Evolutionary conservation across 345 rosid species (phyloP).

Genomic region (Moricandia arvensis): DNA sequence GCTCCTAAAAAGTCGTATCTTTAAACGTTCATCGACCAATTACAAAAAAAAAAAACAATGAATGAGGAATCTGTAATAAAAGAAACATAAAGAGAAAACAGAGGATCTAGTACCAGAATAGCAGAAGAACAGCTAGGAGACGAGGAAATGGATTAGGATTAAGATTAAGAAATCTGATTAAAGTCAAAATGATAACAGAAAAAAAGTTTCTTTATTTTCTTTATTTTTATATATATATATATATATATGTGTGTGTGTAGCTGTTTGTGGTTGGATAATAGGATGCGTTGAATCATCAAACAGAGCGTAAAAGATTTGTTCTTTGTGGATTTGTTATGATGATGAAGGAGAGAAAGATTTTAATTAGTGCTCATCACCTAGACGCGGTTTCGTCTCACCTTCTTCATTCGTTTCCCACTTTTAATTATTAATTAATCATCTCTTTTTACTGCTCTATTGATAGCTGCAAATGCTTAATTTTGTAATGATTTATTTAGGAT

Average conservation of each 20-base stretch:
- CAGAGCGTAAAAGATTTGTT: conserved; percentile 13
- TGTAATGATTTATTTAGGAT: conserved; percentile 7
- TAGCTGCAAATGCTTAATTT: not conserved
- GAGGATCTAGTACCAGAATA: conserved; percentile 33
- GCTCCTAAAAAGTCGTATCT: conserved; percentile 26
- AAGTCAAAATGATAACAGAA: conserved; percentile 28
- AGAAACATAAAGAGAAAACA: conserved; percentile 15
- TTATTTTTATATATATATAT: no score
- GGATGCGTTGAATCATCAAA: conserved; percentile 31
- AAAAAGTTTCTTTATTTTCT: conserved; percentile 18
- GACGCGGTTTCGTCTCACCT: conserved; percentile 39
- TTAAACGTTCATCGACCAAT: conserved; percentile 28
- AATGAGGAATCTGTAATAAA: conserved; percentile 11
- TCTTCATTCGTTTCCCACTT: conserved; percentile 23
- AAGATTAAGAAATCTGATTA: conserved; percentile 23
- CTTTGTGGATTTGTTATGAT: conserved; percentile 12
- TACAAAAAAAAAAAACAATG: not conserved
- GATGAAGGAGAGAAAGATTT: conserved; percentile 12
- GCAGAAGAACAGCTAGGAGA: conserved; percentile 21
- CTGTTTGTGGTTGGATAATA: conserved; percentile 33
- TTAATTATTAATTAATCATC: conserved; percentile 8
- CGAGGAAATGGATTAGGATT: conserved; percentile 20
- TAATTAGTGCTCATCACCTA: conserved; percentile 8
- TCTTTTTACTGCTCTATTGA: conserved; percentile 10
- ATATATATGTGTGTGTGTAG: not conserved